A percentile compares a stretch with the other conserved stretches of the same genome.
phyloP scores from a whole-genome alignment of 352 stramenopile genomes.

The Halophytophthora polymorphica region DNA sequence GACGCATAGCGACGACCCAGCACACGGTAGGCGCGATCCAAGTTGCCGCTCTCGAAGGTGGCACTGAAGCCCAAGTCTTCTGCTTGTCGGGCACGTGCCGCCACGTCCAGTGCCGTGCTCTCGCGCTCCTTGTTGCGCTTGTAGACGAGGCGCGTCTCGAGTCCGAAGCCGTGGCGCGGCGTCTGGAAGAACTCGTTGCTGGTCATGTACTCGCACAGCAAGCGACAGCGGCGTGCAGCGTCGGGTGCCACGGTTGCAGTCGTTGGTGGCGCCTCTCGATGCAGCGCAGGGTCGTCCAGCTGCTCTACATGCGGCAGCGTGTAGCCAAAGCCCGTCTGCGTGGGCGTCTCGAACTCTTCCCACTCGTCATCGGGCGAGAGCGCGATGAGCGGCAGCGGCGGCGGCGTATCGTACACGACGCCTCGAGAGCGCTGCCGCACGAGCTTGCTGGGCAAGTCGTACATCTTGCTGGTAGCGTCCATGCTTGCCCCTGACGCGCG shows the following conservation, averaged over 20 bases:
- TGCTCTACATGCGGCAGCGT: conserved; percentile 40
- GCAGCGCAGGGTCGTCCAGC: conserved; percentile 41
- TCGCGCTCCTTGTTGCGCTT: conserved; percentile 55
- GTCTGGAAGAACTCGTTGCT: conserved; percentile 67
- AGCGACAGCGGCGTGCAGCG: conserved; percentile 23
- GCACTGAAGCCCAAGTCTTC: conserved; percentile 58
- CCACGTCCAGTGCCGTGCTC: conserved; percentile 4
- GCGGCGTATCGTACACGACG: conserved; percentile 35
- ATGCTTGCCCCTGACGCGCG: background rate
- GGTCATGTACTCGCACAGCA: conserved; percentile 67
- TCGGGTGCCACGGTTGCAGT: conserved; percentile 5
- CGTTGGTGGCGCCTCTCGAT: conserved; percentile 16
- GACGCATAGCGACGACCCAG: conserved; percentile 50
- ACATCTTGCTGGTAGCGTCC: conserved; percentile 16
- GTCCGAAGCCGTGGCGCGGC: conserved; percentile 52
- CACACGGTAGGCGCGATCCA: conserved; percentile 66
- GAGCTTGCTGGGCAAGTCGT: conserved; percentile 28
- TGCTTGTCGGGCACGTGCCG: conserved; percentile 1
- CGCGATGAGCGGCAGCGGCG: conserved; percentile 62
- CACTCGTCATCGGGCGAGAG: conserved; percentile 62
- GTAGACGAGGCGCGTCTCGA: conserved; percentile 58
- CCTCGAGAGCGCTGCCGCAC: conserved; percentile 46
- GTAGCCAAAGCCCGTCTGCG: conserved; percentile 59
- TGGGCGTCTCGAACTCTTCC: conserved; percentile 62
- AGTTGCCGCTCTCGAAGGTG: conserved; percentile 77